Conservation (phyloP, 164 flowering plant species). For the Vitis rupestris region DNA sequence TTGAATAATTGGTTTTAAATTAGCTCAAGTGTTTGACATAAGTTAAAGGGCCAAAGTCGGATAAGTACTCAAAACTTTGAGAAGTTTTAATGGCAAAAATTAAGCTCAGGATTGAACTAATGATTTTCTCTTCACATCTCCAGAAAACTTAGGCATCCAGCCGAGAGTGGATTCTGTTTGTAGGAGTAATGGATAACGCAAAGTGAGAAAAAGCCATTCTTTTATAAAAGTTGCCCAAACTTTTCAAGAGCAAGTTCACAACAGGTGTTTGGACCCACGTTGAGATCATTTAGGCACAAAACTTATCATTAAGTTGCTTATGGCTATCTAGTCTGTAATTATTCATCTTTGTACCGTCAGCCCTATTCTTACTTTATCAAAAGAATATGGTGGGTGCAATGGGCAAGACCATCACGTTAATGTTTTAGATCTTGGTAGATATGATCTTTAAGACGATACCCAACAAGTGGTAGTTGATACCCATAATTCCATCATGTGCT, state of each 20-base stretch:
- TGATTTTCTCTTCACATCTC: neutral
- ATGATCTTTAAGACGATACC: neutral
- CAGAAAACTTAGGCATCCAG: neutral
- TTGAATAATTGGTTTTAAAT: too few species aligned
- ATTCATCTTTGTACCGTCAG: neutral
- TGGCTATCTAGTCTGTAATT: neutral
- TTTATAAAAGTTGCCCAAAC: neutral
- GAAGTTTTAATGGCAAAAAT: neutral
- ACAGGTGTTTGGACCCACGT: neutral
- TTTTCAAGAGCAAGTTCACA: neutral
- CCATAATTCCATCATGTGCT: neutral
- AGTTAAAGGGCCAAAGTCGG: neutral
- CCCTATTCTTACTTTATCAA: neutral
- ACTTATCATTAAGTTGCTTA: neutral
- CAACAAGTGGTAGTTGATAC: neutral
- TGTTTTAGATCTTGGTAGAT: neutral
- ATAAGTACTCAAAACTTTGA: neutral
- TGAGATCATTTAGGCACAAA: neutral
- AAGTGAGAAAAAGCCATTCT: neutral
- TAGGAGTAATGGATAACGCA: neutral
- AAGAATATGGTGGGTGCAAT: neutral
- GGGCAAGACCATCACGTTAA: neutral
- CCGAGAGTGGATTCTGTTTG: too few species aligned
- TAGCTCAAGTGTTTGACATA: neutral
- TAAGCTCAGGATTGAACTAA: neutral